These are phyloP conservation scores for Limnomonas spitsbergensis DNA, from an alignment of 139 green algal genomes.

Conservation along the genomic window DNA sequence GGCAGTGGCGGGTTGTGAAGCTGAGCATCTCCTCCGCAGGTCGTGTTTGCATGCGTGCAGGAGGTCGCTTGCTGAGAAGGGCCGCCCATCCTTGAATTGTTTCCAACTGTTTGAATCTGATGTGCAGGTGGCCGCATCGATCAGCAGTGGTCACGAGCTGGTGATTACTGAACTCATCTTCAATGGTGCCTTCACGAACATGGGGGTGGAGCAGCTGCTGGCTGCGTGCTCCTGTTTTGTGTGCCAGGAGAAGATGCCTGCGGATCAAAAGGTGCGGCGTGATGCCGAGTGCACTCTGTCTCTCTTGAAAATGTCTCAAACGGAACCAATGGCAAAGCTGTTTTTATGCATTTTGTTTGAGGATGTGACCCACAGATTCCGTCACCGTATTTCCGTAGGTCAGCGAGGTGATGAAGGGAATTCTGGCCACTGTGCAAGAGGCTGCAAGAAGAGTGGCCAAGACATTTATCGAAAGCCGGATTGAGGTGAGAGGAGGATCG, in stretches of 20 bases:
- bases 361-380: too few relatives aligned
- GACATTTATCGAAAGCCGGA: conserved; percentile 49
- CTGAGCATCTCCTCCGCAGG: too few relatives aligned
- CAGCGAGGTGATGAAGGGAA: conserved; percentile 48
- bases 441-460: conserved; percentile 53
- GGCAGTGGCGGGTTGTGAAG: too few relatives aligned
- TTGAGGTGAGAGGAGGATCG: conserved; percentile 29
- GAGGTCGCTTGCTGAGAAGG: too few relatives aligned
- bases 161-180: conserved; percentile 79
- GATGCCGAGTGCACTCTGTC: conserved; percentile 4
- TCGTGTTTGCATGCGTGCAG: too few relatives aligned
- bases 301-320: neutral
- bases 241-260: conserved; percentile 63
- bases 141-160: conserved; percentile 64
- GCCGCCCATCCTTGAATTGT: too few relatives aligned
- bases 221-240: conserved; percentile 72
- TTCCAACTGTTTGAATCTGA: too few relatives aligned
- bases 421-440: conserved; percentile 48
- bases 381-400: too few relatives aligned
- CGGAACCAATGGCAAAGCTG: neutral
- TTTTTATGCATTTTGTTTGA: too few relatives aligned
- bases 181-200: conserved; percentile 57
- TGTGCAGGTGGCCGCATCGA: neutral
- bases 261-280: conserved; percentile 26
- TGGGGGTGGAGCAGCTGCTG: conserved; percentile 57